Evolutionary conservation across 164 flowering plant genomes (phyloP).

Genomic region (Malania oleifera): DNA sequence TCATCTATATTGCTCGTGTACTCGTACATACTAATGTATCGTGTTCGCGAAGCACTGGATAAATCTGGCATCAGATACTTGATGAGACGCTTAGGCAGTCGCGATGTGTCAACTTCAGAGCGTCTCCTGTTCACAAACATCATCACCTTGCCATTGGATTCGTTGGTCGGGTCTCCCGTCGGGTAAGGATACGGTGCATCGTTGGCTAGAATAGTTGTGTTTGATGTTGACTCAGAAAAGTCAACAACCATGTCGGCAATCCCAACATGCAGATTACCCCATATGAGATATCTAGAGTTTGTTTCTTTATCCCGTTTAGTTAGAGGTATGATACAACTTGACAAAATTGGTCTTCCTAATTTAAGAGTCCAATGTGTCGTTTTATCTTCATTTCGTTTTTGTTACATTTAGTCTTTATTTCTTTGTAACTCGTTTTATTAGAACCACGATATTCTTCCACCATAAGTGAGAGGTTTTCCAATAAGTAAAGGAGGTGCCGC

Average conservation of each 20-base stretch:
- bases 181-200: constrained; percentile 79
- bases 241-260: constrained; percentile 80
- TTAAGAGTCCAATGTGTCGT: no score
- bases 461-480: no score
- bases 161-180: constrained; percentile 58
- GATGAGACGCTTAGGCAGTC: constrained; percentile 39
- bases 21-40: constrained; percentile 81
- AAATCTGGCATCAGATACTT: constrained; percentile 40
- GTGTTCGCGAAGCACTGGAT: constrained; percentile 26
- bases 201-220: constrained; percentile 44
- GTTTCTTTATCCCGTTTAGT: no score
- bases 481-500: no score
- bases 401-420: no score
- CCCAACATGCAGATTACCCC: no score
- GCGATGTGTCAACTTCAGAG: constrained; percentile 30
- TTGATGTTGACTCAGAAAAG: constrained; percentile 49
- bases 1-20: constrained; percentile 54
- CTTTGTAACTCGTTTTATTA: no score
- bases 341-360: no score
- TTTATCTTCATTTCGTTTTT: no score
- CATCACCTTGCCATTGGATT: constrained; percentile 62
- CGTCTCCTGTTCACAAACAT: constrained; percentile 45
- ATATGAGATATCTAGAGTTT: no score
- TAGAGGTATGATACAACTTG: no score
- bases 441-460: no score